Evolutionary conservation across 2,329 filamentous ascomycete species (phyloP).

Genomic region (Fusarium proliferatum): DNA sequence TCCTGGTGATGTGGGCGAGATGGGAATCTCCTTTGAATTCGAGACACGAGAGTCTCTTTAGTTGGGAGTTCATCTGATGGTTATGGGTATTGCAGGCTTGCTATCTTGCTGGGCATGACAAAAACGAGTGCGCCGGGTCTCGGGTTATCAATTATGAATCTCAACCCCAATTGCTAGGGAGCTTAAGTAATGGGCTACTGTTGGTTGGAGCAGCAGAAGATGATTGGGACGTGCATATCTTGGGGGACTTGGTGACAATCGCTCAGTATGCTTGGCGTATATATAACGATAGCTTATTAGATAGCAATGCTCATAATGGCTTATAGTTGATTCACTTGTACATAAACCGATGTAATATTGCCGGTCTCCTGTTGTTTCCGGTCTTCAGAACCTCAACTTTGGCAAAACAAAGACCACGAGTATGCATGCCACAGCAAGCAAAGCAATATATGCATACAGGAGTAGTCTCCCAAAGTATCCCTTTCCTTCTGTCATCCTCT

Average conservation of each 20-base stretch:
- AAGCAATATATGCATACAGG: slow-evolving; percentile 86
- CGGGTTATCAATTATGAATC: neutral
- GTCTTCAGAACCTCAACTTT: slow-evolving; percentile 78
- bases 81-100: neutral
- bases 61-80: neutral
- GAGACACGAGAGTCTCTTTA: neutral
- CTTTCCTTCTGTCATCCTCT: slow-evolving; percentile 85
- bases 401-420: slow-evolving; percentile 87
- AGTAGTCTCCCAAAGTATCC: slow-evolving; percentile 88
- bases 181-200: neutral
- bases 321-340: neutral
- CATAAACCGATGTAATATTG: neutral
- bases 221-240: neutral
- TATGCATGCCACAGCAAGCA: slow-evolving; percentile 80
- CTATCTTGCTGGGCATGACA: neutral
- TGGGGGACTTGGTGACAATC: neutral
- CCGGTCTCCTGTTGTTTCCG: neutral
- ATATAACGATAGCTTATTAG: neutral
- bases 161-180: neutral
- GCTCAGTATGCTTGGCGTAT: no score
- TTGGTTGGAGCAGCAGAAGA: neutral
- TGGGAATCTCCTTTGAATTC: neutral
- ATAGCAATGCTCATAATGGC: neutral
- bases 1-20: neutral
- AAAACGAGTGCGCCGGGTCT: neutral